phyloP scores from a whole-genome alignment of 2,329 filamentous ascomycete species.

The Alternaria arbusti region DNA sequence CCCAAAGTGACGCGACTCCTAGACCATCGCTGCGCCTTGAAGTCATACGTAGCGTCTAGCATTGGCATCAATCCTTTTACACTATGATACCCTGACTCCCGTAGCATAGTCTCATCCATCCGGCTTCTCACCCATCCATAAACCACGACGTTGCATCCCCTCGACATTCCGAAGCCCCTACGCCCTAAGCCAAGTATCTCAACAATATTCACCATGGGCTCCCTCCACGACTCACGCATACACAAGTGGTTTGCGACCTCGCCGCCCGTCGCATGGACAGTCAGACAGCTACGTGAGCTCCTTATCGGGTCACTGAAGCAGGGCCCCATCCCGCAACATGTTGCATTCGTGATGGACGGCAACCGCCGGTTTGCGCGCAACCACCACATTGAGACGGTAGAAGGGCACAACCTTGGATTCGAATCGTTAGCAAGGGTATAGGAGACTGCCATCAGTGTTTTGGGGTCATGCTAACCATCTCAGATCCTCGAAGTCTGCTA shows the following conservation, averaged over 20 bases:
- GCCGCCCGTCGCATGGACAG: slow-evolving; percentile 89
- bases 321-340: slow-evolving; percentile 89
- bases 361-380: slow-evolving; percentile 90
- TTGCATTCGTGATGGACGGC: slow-evolving; percentile 99
- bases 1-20: not conserved
- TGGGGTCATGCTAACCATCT: slow-evolving; percentile 41
- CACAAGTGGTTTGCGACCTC: slow-evolving; percentile 83
- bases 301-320: slow-evolving; percentile 88
- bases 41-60: slow-evolving; percentile 39
- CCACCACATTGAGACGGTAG: slow-evolving; percentile 93
- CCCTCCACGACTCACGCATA: slow-evolving; percentile 66
- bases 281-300: slow-evolving; percentile 78
- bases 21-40: slow-evolving; percentile 34
- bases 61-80: slow-evolving; percentile 31
- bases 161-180: slow-evolving; percentile 15
- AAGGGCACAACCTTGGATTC: slow-evolving; percentile 94
- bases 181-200: slow-evolving; percentile 16
- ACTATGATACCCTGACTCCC: slow-evolving; percentile 20
- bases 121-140: not conserved
- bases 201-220: slow-evolving; percentile 45
- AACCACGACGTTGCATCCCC: not conserved
- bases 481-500: slow-evolving; percentile 96
- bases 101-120: slow-evolving; percentile 3
- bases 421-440: slow-evolving; percentile 87
- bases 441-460: slow-evolving; percentile 13